Conservation (phyloP, 1,284 basidiomycete genomes). For the Ustilago xerochloae region DNA sequence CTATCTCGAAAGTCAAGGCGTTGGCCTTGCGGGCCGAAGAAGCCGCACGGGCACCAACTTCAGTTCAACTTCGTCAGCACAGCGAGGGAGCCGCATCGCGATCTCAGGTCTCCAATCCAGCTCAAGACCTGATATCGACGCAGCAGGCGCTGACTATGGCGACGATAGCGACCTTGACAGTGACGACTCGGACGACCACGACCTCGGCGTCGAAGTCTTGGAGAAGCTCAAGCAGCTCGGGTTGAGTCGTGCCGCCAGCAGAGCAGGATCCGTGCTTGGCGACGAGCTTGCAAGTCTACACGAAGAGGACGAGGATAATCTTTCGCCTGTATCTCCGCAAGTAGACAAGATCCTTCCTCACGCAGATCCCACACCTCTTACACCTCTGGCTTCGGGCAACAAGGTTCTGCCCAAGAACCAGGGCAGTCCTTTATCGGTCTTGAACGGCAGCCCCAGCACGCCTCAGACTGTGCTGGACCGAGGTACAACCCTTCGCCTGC, state of each 20-base stretch:
- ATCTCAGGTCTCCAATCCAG: slow-evolving; percentile 18
- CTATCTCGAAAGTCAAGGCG: slow-evolving; percentile 57
- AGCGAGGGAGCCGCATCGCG: slow-evolving; percentile 21
- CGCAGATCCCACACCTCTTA: slow-evolving; percentile 22
- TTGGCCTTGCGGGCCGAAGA: slow-evolving; percentile 35
- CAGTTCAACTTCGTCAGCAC: slow-evolving; percentile 42
- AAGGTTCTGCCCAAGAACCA: slow-evolving; percentile 8
- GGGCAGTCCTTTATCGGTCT: neutral
- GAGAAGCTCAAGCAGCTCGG: slow-evolving; percentile 50
- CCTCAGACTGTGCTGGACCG: slow-evolving; percentile 25
- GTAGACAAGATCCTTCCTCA: slow-evolving; percentile 14
- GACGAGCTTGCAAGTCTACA: slow-evolving; percentile 45
- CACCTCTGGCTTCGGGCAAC: slow-evolving; percentile 28
- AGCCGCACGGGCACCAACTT: slow-evolving; percentile 31
- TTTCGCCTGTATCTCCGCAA: slow-evolving; percentile 43
- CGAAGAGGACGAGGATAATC: slow-evolving; percentile 52
- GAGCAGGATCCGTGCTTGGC: slow-evolving; percentile 51
- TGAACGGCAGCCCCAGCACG: slow-evolving; percentile 15
- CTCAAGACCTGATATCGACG: slow-evolving; percentile 16
- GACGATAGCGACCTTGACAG: slow-evolving; percentile 38
- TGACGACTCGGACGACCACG: slow-evolving; percentile 47
- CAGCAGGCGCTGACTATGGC: slow-evolving; percentile 10
- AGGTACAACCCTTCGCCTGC: slow-evolving; percentile 21
- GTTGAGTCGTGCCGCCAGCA: slow-evolving; percentile 44
- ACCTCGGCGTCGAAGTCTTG: slow-evolving; percentile 38